A percentile compares a stretch with the other conserved stretches of the same genome.
Conservation (phyloP, 768 basidiomycete genomes). For the Psilocybe cyanescens region DNA sequence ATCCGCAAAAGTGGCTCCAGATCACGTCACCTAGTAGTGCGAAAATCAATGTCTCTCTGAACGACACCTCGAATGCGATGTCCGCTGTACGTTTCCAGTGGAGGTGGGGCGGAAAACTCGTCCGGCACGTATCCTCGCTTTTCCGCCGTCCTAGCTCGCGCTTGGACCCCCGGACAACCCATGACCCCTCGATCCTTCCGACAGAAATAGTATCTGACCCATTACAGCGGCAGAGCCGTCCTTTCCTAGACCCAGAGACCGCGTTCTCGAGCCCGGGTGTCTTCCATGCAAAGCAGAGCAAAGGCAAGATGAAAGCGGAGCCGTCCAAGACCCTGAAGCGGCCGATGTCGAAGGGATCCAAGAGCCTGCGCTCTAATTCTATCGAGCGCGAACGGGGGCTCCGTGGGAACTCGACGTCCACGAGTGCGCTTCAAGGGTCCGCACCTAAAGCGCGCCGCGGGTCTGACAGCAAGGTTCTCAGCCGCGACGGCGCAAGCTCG, state of each 20-base stretch:
- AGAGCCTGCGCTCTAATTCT: slow-evolving; percentile 31
- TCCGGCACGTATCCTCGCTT: slow-evolving; percentile 51
- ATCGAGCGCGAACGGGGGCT: slow-evolving; percentile 30
- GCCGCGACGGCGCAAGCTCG: slow-evolving; percentile 3
- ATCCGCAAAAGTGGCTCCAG: slow-evolving; percentile 71
- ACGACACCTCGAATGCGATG: slow-evolving; percentile 79
- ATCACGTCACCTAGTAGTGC: slow-evolving; percentile 37
- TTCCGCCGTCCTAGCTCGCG: slow-evolving; percentile 36
- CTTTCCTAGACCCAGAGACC: not conserved
- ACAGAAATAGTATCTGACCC: slow-evolving; percentile 16
- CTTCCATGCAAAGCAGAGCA: slow-evolving; percentile 18
- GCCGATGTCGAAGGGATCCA: slow-evolving; percentile 17
- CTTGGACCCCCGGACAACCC: not conserved
- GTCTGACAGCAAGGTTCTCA: slow-evolving; percentile 13
- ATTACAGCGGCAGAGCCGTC: not conserved
- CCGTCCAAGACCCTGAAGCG: slow-evolving; percentile 17
- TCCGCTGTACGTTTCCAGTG: slow-evolving; percentile 65
- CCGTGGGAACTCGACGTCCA: slow-evolving; percentile 10
- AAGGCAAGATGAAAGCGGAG: slow-evolving; percentile 30
- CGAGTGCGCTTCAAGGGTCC: slow-evolving; percentile 17
- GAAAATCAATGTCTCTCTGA: slow-evolving; percentile 62
- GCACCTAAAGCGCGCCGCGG: slow-evolving; percentile 15
- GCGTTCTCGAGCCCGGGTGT: not conserved
- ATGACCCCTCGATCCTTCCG: not conserved
- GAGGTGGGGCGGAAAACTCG: slow-evolving; percentile 52